Conservation (phyloP, 2,329 filamentous ascomycete genomes). For the Colletotrichum musicola region DNA sequence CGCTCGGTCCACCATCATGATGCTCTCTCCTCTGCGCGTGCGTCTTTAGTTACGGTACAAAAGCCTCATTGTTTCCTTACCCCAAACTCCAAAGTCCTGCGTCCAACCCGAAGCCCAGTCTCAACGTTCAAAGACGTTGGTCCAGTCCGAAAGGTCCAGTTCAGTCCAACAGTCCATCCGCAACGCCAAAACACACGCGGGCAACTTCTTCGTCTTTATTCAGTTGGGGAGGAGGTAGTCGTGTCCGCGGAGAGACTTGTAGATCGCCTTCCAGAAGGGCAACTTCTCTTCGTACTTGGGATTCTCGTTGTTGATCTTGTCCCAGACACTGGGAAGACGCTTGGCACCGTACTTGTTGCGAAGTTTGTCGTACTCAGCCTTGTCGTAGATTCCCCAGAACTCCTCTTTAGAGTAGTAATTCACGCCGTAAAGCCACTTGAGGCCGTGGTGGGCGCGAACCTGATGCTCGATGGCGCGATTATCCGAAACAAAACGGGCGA, state of each 20-base stretch:
- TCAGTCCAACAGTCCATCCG: no score
- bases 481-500: constrained; percentile 56
- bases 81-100: no score
- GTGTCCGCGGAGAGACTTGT: neutral
- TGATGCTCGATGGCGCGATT: constrained; percentile 73
- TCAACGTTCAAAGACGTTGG: no score
- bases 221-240: constrained; percentile 5
- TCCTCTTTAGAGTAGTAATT: constrained; percentile 75
- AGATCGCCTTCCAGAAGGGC: neutral
- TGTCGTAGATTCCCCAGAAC: constrained; percentile 75
- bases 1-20: no score
- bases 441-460: constrained; percentile 70
- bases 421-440: constrained; percentile 78
- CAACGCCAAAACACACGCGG: neutral
- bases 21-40: no score
- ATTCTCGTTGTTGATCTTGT: constrained; percentile 67
- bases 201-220: neutral
- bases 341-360: constrained; percentile 70
- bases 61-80: no score
- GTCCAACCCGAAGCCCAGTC: no score
- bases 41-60: no score
- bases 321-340: constrained; percentile 72
- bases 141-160: no score
- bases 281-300: constrained; percentile 6
- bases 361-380: constrained; percentile 68